Base-by-base conservation (phyloP, 225 moss, liverwort and hornwort species). In the Antitrichia curtipendula region DNA sequence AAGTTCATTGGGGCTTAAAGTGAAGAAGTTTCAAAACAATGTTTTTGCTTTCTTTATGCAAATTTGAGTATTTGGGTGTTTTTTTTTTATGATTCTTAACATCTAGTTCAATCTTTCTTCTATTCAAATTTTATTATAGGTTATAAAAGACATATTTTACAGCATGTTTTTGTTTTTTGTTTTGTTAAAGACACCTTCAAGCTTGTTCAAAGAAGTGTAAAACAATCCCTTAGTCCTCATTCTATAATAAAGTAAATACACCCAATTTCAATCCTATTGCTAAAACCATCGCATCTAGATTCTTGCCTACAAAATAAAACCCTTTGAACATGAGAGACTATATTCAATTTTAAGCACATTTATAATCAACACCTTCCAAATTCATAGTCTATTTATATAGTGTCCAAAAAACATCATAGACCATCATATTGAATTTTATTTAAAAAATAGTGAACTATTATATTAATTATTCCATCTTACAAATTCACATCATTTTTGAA, bases 181-280 rank as follows among this genome's bases (percentile, higher is more conserved):
- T n/a, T n/a, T n/a, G 8, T 24, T 70, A 24, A 41, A 41, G 3
- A 70, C 8, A 70, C 41, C 25, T 70, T 25, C 25, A 25, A 70
- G 41, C 41, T 41, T 3, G 0, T 70, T 70, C 25, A 13, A 41
- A 70, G 25, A 40, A 70, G 15, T 15, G 19, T 41, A 14, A 70
- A 70, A 14, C 3, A 24, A 24, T 25, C 1, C 5, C 5, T 14
- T 41, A 70, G 3, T 41, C 25, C 3, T 41, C 40, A 68, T 23
- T 0, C 13, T 3, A 15, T 9, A 15, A 8, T 14, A 8, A 41
- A 14, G 10, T 25, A 41, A 25, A 70, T 70, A 5, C 5, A 4
- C 1, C 70, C 2, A 27, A 14, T 27, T 41, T 70, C 0, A 0
- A 41, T 1, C 8, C 3, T 25, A 27, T 27, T 41, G 15, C 15